Conservation (phyloP, 176 grass and related monocot genomes). For the Dendrocalamus sinicus region DNA sequence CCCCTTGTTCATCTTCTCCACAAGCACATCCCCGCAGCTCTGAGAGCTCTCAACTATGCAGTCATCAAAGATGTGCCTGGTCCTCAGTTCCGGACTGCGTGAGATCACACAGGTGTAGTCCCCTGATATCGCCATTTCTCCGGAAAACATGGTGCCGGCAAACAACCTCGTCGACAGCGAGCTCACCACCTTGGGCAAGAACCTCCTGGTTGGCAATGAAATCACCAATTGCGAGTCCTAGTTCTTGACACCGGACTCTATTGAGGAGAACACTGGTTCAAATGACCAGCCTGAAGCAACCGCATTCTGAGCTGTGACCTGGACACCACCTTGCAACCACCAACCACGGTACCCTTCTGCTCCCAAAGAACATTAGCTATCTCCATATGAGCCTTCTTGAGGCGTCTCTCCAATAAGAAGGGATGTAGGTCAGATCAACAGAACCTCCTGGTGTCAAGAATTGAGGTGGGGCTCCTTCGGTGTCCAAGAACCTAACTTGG, state of each 20-base stretch:
- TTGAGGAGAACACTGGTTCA: not conserved
- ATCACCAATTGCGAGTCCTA: not conserved
- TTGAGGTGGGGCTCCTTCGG: conserved; percentile 76
- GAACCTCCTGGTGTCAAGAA: conserved; percentile 70
- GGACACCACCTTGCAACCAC: conserved; percentile 43
- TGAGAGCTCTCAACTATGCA: conserved; percentile 60
- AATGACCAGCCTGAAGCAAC: conserved; percentile 46
- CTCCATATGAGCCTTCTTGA: conserved; percentile 41
- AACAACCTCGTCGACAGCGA: conserved; percentile 52
- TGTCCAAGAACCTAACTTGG: conserved; percentile 53
- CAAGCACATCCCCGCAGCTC: conserved; percentile 44
- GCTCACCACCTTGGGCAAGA: conserved; percentile 52
- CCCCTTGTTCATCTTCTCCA: not conserved
- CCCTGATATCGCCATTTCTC: conserved; percentile 70
- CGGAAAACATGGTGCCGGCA: conserved; percentile 47
- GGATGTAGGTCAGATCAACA: conserved; percentile 51
- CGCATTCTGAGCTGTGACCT: conserved; percentile 76
- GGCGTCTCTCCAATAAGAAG: conserved; percentile 48
- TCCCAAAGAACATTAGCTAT: conserved; percentile 57
- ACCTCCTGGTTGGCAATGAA: conserved; percentile 41
- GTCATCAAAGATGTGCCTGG: conserved; percentile 90
- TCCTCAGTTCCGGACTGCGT: conserved; percentile 76
- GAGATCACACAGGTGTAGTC: conserved; percentile 97
- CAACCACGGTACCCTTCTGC: conserved; percentile 37
- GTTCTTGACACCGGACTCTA: not conserved